Base-by-base conservation (phyloP, 1,284 basidiomycete species). In the Cutaneotrichosporon dermatis region DNA sequence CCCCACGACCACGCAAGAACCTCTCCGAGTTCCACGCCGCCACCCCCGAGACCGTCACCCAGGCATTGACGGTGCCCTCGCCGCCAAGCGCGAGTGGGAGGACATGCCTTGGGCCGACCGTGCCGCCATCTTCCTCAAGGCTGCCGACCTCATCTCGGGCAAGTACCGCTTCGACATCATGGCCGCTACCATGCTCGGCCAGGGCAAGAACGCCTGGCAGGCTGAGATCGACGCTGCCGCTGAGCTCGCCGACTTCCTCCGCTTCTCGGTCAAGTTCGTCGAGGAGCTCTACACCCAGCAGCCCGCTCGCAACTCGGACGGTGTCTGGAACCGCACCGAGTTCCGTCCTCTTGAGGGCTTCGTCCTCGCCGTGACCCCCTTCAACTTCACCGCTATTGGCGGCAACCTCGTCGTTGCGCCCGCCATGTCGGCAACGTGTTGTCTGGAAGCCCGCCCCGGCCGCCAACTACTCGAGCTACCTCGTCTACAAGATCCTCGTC, bases 141-240 rank as follows among this genome's bases (percentile, higher is more conserved):
- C 93, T 2, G 93, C 93, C 40, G 95, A 99, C 76, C 85, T 99
- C 59, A 85, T 94, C 62, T 87, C 90, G 68, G 88, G 88, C 63
- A 98, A 98, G 83, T 97, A 96, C 79, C 84, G 94, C 71, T 93
- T 91, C 82, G 88, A 89, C 80, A 82, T 99, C 56, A 85, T 98
- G 81, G 96, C 96, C 37, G 93, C 95, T 36, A 98, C 95, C 51
- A 97, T 99, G 82, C 83, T 99, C 50, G 95, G 95, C 11, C 95
- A 99, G 81, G 95, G 96, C 55, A 99, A 99, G 85, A 99, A 98
- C 76, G 88, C 85, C 10, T 99, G 95, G 95, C 95, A 99, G 80
- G 96, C 95, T 25, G 95, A 99, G 83, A 99, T 99, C 65, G 95
- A 99, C 79, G 91, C 96, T 55, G 95, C 93, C 35, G 95, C 96